Evolutionary conservation across 495 filamentous ascomycete genomes (phyloP).

Genomic region (Penicillium cataractarum): DNA sequence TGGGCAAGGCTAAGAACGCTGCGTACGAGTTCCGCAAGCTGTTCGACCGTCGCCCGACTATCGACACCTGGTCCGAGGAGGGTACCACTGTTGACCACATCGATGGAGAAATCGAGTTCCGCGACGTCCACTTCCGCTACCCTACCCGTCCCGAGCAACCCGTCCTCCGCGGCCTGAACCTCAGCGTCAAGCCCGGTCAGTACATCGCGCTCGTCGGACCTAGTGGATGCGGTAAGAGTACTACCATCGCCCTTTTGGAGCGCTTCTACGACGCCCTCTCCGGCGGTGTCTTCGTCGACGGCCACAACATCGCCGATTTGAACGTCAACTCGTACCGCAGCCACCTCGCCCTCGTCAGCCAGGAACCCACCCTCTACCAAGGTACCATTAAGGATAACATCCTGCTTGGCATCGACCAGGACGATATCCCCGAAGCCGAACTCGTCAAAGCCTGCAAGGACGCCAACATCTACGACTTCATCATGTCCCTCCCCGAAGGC

Average conservation of each 20-base stretch:
- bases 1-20: constrained; percentile 85
- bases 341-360: constrained; percentile 78
- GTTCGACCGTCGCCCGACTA: constrained; percentile 76
- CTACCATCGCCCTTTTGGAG: constrained; percentile 78
- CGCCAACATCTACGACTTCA: constrained; percentile 93
- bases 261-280: constrained; percentile 81
- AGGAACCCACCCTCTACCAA: constrained; percentile 87
- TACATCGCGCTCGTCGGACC: constrained; percentile 82
- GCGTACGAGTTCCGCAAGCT: constrained; percentile 74
- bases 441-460: constrained; percentile 79
- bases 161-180: constrained; percentile 72
- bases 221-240: constrained; percentile 83
- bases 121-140: constrained; percentile 80
- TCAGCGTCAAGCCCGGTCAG: constrained; percentile 73
- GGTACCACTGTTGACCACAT: constrained; percentile 62
- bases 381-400: constrained; percentile 85
- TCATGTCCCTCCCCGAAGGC: constrained; percentile 73
- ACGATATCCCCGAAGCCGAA: constrained; percentile 67
- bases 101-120: constrained; percentile 75
- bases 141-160: constrained; percentile 79
- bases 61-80: constrained; percentile 80
- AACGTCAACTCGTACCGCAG: constrained; percentile 79
- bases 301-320: constrained; percentile 70
- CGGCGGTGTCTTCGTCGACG: constrained; percentile 75
- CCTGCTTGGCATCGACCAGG: constrained; percentile 65